Base-by-base conservation (phyloP, 2,329 filamentous ascomycete species). In the Fusarium transvaalense region DNA sequence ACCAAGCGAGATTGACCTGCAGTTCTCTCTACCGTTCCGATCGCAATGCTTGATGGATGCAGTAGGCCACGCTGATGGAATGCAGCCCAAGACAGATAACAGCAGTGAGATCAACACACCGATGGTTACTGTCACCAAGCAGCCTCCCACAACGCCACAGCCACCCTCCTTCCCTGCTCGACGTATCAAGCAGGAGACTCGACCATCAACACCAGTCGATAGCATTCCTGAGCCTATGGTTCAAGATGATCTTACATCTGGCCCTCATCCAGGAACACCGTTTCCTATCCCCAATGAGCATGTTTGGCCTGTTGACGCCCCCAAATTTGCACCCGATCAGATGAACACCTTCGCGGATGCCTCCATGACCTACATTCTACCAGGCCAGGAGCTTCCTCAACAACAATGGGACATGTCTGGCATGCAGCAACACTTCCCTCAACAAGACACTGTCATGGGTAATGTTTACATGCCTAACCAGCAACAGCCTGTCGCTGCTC, bases 241-340 rank as follows among this genome's bases (percentile, higher is more conserved):
- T 71, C 72, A 66, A 17, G 78, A 80, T 47, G 78, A 80, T 47
- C 58, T 69, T 37, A 72, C 74, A 29, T 64, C 71, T 50, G 79
- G 78, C 4, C 80, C 77, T 61, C 80, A 82, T 62, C 80, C 80
- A 2, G 80, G 79, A 50, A 82, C 80, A 13, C 80, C 80, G 6
- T 80, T 80, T 66, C 76, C 76, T 5, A 81, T 82, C 43, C 80
- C 80, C 17, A 78, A 77, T 53, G 79, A 80, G 60, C 71, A 71
- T 12, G 73, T 75, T 25, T 80, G 80, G 77, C 76, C 79, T 5
- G 70, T 77, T n/a, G 78, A 80, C 42, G 78, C 78, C 7, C 79
- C 79, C 53, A 79, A 79, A 66, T 80, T 81, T 59, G 78, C 78
- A 10, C 78, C 79, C 10, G 79, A 81, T 58, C 78, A 79, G 58